Evolutionary conservation across 169 alveolate genomes (phyloP).

Genomic region (Plasmodium berghei): DNA sequence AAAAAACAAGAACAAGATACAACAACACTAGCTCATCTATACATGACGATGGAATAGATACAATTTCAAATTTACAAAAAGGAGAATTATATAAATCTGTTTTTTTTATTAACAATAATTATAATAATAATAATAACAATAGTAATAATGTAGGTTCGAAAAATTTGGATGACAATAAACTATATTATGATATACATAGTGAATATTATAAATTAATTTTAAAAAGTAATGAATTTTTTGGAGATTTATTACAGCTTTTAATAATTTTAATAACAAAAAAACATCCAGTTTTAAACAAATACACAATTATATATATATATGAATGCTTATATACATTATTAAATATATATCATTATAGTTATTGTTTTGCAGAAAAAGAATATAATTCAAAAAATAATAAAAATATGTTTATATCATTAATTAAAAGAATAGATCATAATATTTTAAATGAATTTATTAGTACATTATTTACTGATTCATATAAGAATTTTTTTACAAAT

Average conservation of each 20-base stretch:
- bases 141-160: neutral
- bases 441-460: slow-evolving; percentile 28
- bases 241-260: slow-evolving; percentile 31
- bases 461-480: slow-evolving; percentile 60
- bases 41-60: neutral
- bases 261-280: slow-evolving; percentile 68
- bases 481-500: slow-evolving; percentile 35
- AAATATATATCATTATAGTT: slow-evolving; percentile 63
- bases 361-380: neutral
- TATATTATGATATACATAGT: slow-evolving; percentile 56
- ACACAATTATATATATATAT: slow-evolving; percentile 65
- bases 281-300: slow-evolving; percentile 70
- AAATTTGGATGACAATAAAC: neutral
- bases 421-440: slow-evolving; percentile 24
- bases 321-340: slow-evolving; percentile 70
- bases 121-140: neutral
- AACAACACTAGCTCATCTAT: neutral
- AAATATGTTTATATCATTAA: slow-evolving; percentile 71
- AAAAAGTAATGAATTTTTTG: slow-evolving; percentile 53
- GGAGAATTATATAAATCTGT: no score
- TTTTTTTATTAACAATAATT: neutral
- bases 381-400: slow-evolving; percentile 11
- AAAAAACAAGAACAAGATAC: no score
- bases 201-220: slow-evolving; percentile 59
- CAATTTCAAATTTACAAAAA: no score